Percentiles rank a stretch among this genome's conserved stretches.
phyloP scores from a whole-genome alignment of 208 protist species.

The Trypanosoma avium region DNA sequence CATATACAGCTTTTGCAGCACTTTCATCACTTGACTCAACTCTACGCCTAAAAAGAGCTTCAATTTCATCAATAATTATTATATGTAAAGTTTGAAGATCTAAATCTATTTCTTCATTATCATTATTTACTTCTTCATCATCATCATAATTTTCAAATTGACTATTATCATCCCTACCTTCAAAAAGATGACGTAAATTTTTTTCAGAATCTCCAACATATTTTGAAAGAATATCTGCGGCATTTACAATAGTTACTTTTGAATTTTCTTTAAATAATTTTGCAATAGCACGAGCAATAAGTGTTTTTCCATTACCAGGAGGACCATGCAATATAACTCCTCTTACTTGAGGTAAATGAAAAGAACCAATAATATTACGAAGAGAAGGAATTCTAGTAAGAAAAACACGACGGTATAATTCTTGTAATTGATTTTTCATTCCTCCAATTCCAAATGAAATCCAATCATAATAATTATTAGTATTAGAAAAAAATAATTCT shows the following conservation, averaged over 20 bases:
- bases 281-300: conserved; percentile 99
- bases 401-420: conserved; percentile 98
- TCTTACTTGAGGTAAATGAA: conserved; percentile 97
- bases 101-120: conserved; percentile 43
- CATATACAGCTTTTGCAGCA: conserved; percentile 93
- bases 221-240: conserved; percentile 98
- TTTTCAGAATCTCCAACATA: conserved; percentile 99
- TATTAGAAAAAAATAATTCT: conserved; percentile 41
- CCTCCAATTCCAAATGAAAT: conserved; percentile 93
- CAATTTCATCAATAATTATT: conserved; percentile 99
- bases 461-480: conserved; percentile 42
- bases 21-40: conserved; percentile 90
- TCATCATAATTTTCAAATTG: conserved; percentile 20
- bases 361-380: conserved; percentile 48
- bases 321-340: conserved; percentile 98
- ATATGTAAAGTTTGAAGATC: conserved; percentile 98
- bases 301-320: conserved; percentile 99
- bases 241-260: conserved; percentile 92
- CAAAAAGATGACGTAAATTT: conserved; percentile 99
- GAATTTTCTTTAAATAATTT: conserved; percentile 93
- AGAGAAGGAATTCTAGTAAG: conserved; percentile 94
- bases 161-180: conserved; percentile 89
- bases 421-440: conserved; percentile 93
- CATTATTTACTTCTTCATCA: neutral
- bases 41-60: conserved; percentile 97